Evolutionary conservation across 306 rosid species (phyloP).

Genomic region (Cucurbita argyrosperma): DNA sequence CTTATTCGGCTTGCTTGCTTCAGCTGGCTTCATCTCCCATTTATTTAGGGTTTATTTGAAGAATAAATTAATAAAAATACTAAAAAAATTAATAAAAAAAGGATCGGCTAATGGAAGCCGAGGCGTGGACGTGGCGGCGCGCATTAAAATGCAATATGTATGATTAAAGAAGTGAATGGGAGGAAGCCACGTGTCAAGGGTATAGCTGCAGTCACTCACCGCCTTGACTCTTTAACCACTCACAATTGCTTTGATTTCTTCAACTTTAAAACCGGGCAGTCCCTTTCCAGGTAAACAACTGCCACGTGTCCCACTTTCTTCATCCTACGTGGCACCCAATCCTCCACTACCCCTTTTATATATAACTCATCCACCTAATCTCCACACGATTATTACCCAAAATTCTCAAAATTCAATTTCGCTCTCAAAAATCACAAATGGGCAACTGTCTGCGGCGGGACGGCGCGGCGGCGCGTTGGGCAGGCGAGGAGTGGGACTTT

Average conservation of each 20-base stretch:
- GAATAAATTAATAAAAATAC: too few relatives aligned
- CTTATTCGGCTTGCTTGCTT: background rate
- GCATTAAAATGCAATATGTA: background rate
- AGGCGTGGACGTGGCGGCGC: background rate
- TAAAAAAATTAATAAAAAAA: background rate
- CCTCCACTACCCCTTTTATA: background rate
- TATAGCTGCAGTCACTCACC: background rate
- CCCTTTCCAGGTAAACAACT: background rate
- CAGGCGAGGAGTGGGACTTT: constrained; percentile 34
- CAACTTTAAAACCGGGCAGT: background rate
- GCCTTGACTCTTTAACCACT: background rate
- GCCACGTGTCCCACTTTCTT: background rate
- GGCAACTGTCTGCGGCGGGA: constrained; percentile 63
- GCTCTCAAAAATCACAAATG: constrained; percentile 10
- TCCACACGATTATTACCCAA: background rate
- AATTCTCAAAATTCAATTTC: background rate
- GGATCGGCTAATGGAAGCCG: background rate
- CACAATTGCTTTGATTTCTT: background rate
- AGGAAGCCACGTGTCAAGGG: background rate
- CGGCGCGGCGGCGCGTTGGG: constrained; percentile 23
- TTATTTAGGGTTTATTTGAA: background rate
- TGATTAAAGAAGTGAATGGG: background rate
- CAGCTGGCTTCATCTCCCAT: background rate
- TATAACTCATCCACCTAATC: background rate
- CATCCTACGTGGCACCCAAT: constrained; percentile 3